phyloP scores from a whole-genome alignment of 495 filamentous ascomycete species.

The Ramalina intermedia region DNA sequence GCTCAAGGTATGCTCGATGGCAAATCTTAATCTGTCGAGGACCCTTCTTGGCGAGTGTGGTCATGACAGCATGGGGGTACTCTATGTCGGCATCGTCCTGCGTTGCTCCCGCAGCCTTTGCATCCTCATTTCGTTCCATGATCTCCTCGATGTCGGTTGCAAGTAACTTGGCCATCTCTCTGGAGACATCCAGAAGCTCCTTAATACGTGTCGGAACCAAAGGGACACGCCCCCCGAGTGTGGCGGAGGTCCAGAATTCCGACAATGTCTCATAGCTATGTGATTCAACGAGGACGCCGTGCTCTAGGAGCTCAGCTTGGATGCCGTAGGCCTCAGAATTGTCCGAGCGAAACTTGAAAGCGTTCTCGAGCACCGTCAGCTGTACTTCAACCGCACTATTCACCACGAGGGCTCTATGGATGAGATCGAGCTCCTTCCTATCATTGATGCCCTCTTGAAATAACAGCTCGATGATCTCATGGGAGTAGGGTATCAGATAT shows the following conservation, averaged over 20 bases:
- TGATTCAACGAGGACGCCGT: conserved; percentile 44
- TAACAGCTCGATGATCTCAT: conserved; percentile 51
- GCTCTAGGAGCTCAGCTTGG: conserved; percentile 41
- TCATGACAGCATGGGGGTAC: background rate
- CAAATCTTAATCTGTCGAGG: conserved; percentile 40
- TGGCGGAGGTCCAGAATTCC: conserved; percentile 67
- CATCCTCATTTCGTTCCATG: conserved; percentile 8
- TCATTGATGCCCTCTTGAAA: conserved; percentile 40
- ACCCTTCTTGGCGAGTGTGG: conserved; percentile 37
- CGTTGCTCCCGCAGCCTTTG: conserved; percentile 20
- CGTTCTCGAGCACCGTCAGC: conserved; percentile 52
- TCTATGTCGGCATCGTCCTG: conserved; percentile 16
- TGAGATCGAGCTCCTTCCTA: conserved; percentile 15
- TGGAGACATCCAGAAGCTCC: conserved; percentile 33
- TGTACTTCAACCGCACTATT: conserved; percentile 71
- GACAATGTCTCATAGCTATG: conserved; percentile 48
- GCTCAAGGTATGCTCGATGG: conserved; percentile 47
- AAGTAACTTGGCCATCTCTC: conserved; percentile 14
- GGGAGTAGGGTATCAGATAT: conserved; percentile 60
- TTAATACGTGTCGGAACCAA: conserved; percentile 36
- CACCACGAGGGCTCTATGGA: conserved; percentile 35
- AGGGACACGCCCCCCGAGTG: conserved; percentile 20
- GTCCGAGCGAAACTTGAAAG: conserved; percentile 55
- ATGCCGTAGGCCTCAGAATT: conserved; percentile 60
- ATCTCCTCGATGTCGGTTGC: conserved; percentile 1